phyloP scores from a whole-genome alignment of 164 flowering plant genomes.

The Magnolia kwangsiensis region DNA sequence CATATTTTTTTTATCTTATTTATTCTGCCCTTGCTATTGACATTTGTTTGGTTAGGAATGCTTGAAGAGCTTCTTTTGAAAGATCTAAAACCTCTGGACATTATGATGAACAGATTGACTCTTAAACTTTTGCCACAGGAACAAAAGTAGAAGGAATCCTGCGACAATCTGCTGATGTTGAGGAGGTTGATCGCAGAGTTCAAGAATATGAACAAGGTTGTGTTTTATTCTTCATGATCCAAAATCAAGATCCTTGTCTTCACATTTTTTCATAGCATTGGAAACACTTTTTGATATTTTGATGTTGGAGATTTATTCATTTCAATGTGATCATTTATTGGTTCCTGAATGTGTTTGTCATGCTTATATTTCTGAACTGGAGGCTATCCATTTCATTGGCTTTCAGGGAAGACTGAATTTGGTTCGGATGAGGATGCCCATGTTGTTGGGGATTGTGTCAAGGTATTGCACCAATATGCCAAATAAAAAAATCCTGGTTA shows the following conservation, averaged over 20 bases:
- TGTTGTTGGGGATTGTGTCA: constrained; percentile 95
- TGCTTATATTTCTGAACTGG: not conserved
- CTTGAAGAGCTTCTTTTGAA: too few relatives aligned
- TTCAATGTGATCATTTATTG: not conserved
- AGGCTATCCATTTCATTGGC: not conserved
- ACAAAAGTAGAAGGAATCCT: constrained; percentile 90
- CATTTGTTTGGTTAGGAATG: too few relatives aligned
- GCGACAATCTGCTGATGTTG: constrained; percentile 95
- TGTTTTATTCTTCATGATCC: not conserved
- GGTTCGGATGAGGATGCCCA: constrained; percentile 91
- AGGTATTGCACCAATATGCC: constrained; percentile 40
- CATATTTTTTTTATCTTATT: too few relatives aligned
- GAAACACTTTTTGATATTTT: not conserved
- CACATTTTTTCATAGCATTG: not conserved
- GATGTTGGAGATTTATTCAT: not conserved
- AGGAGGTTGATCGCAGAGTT: constrained; percentile 94
- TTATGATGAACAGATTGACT: not conserved
- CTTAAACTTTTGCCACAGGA: constrained; percentile 37
- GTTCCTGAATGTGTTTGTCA: not conserved
- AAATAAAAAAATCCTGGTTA: too few relatives aligned
- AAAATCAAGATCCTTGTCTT: not conserved
- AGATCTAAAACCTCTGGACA: too few relatives aligned
- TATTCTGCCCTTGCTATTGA: too few relatives aligned
- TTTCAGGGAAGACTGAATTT: constrained; percentile 82
- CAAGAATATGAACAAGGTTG: constrained; percentile 96